Evolutionary conservation across 2,329 filamentous ascomycete genomes (phyloP).

Genomic region (Cercospora berteroae): DNA sequence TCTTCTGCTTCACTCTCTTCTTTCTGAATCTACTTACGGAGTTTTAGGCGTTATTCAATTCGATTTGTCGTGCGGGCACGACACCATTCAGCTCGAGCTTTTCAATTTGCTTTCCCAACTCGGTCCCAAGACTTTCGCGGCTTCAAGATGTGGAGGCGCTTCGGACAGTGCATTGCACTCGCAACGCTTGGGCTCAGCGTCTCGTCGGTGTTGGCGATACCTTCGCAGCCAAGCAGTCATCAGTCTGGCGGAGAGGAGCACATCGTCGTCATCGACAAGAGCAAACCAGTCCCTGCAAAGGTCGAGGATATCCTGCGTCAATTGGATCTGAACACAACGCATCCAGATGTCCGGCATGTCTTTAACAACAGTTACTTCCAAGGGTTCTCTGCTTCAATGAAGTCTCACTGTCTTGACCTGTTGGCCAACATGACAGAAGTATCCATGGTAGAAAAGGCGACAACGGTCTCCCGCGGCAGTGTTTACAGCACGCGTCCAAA

Average conservation of each 20-base stretch:
- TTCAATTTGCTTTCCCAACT: neutral
- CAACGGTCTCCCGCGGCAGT: slow-evolving; percentile 26
- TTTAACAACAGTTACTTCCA: slow-evolving; percentile 45
- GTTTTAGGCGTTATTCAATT: neutral
- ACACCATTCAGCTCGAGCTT: neutral
- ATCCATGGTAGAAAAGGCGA: slow-evolving; percentile 43
- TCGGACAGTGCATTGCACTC: neutral
- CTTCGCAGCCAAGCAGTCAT: slow-evolving; percentile 15
- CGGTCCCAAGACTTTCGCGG: neutral
- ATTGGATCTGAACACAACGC: slow-evolving; percentile 39
- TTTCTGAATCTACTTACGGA: slow-evolving; percentile 1
- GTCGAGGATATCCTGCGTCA: slow-evolving; percentile 39
- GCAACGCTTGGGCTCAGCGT: neutral
- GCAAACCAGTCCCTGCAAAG: slow-evolving; percentile 34
- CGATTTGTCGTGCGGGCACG: neutral
- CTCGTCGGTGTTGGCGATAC: neutral
- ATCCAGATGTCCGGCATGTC: slow-evolving; percentile 41
- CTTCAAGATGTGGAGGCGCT: neutral
- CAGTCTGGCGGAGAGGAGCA: slow-evolving; percentile 35
- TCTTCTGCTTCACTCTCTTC: neutral
- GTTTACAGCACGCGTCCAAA: slow-evolving; percentile 32
- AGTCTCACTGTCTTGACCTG: slow-evolving; percentile 41
- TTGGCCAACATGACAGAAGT: slow-evolving; percentile 44
- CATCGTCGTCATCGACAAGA: slow-evolving; percentile 41
- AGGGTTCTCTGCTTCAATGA: slow-evolving; percentile 44